Conservation (phyloP, 768 basidiomycete species). For the Ramaria sp. region DNA sequence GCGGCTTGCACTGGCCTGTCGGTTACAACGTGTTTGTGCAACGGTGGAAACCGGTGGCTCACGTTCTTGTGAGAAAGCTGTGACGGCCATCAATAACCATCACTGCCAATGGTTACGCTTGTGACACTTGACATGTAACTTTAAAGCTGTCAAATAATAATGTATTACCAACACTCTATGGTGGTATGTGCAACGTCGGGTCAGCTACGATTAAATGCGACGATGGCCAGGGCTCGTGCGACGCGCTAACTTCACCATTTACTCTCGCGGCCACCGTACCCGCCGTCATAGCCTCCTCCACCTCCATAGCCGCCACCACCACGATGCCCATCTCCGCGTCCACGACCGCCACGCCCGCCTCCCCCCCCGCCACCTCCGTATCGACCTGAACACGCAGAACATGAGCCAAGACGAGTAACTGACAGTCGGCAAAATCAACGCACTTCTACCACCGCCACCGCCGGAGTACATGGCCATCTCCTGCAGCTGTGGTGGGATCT, state of each 20-base stretch:
- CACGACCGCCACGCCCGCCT: conserved; percentile 12
- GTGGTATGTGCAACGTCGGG: neutral
- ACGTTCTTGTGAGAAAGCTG: too few species aligned
- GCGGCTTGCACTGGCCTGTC: too few species aligned
- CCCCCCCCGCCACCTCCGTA: conserved; percentile 38
- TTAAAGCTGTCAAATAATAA: neutral
- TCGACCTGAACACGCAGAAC: conserved; percentile 34
- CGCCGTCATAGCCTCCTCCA: conserved; percentile 24
- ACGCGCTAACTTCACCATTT: conserved; percentile 1
- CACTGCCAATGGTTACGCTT: too few species aligned
- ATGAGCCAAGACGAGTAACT: conserved; percentile 9
- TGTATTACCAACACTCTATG: neutral
- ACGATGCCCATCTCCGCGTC: conserved; percentile 28
- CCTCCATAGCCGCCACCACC: conserved; percentile 33
- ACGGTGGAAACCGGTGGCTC: too few species aligned
- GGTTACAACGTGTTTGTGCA: too few species aligned
- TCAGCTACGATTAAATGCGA: neutral
- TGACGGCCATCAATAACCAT: too few species aligned
- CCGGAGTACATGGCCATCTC: conserved; percentile 87
- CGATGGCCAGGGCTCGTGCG: neutral
- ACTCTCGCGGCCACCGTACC: conserved; percentile 15
- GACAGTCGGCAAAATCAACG: conserved; percentile 15
- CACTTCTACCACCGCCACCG: conserved; percentile 67
- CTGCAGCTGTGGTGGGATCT: conserved; percentile 79
- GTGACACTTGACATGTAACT: too few species aligned